Evolutionary conservation across 768 basidiomycete genomes (phyloP).

Genomic region (Tremella yokohamensis): DNA sequence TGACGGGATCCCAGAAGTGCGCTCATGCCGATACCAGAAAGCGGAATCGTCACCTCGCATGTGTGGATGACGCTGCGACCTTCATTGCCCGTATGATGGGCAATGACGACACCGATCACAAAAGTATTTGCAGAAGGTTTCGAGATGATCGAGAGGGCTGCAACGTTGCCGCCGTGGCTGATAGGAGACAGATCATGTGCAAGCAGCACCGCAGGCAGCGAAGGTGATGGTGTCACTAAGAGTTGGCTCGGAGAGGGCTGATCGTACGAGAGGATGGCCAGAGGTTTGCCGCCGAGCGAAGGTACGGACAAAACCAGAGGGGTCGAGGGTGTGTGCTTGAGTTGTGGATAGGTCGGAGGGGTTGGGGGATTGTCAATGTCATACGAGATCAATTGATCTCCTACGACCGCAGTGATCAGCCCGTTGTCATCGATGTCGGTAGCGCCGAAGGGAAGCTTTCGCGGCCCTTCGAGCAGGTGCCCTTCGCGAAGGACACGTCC

Average conservation of each 20-base stretch:
- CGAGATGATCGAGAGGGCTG: conserved; percentile 18
- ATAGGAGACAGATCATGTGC: conserved; percentile 20
- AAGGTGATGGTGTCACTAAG: conserved; percentile 18
- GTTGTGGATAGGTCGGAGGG: neutral
- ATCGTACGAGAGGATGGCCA: conserved; percentile 16
- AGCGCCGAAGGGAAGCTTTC: no score
- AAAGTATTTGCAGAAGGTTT: conserved; percentile 8
- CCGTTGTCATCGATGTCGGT: conserved; percentile 26
- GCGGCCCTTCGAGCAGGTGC: no score
- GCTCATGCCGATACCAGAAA: conserved; percentile 35
- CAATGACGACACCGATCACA: conserved; percentile 24
- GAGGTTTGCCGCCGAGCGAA: conserved; percentile 6
- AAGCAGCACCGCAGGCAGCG: conserved; percentile 26
- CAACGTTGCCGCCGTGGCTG: conserved; percentile 16
- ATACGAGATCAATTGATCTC: neutral
- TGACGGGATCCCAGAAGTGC: conserved; percentile 27
- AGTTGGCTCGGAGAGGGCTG: conserved; percentile 13
- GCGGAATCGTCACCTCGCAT: conserved; percentile 30
- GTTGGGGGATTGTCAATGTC: neutral
- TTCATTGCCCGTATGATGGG: conserved; percentile 19
- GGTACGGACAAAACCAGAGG: conserved; percentile 13
- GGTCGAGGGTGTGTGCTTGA: neutral
- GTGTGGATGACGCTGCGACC: conserved; percentile 40
- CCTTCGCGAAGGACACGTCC: no score
- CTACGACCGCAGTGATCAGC: conserved; percentile 24